Percentiles rank a stretch among this genome's conserved stretches.
phyloP scores from a whole-genome alignment of 768 basidiomycete species.

The Collybia sp. region DNA sequence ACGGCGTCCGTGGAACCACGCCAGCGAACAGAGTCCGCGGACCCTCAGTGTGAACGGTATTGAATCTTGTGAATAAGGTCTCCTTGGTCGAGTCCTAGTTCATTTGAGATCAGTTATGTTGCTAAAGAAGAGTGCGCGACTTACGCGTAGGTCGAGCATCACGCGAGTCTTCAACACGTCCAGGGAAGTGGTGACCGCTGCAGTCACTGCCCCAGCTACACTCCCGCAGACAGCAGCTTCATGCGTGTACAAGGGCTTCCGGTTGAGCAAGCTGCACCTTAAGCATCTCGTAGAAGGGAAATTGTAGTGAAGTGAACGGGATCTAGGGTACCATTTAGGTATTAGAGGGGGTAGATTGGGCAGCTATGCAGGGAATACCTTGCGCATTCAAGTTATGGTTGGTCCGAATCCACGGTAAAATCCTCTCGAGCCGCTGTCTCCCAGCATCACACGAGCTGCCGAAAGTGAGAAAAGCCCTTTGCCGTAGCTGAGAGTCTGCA shows the following conservation, averaged over 20 bases:
- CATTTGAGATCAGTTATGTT: background rate
- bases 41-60: slow-evolving; percentile 76
- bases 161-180: slow-evolving; percentile 97
- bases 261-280: slow-evolving; percentile 61
- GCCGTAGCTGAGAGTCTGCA: slow-evolving; percentile 79
- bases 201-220: slow-evolving; percentile 86
- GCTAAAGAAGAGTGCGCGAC: slow-evolving; percentile 12
- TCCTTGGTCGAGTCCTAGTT: slow-evolving; percentile 45
- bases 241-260: slow-evolving; percentile 58
- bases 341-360: slow-evolving; percentile 21
- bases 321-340: slow-evolving; percentile 47
- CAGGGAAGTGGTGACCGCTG: slow-evolving; percentile 87
- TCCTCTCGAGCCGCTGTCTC: slow-evolving; percentile 63
- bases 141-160: slow-evolving; percentile 87
- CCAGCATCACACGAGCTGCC: slow-evolving; percentile 51
- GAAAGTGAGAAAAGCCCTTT: slow-evolving; percentile 53
- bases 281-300: slow-evolving; percentile 89
- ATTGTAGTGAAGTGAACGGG: slow-evolving; percentile 94
- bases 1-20: slow-evolving; percentile 85
- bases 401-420: slow-evolving; percentile 88
- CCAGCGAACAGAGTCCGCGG: slow-evolving; percentile 76
- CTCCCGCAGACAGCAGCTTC: slow-evolving; percentile 89
- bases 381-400: slow-evolving; percentile 61
- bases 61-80: slow-evolving; percentile 49
- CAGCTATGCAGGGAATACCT: slow-evolving; percentile 28